Evolutionary conservation across 73 alveolate species (phyloP).

Genomic region (Paraurostyla sp.): DNA sequence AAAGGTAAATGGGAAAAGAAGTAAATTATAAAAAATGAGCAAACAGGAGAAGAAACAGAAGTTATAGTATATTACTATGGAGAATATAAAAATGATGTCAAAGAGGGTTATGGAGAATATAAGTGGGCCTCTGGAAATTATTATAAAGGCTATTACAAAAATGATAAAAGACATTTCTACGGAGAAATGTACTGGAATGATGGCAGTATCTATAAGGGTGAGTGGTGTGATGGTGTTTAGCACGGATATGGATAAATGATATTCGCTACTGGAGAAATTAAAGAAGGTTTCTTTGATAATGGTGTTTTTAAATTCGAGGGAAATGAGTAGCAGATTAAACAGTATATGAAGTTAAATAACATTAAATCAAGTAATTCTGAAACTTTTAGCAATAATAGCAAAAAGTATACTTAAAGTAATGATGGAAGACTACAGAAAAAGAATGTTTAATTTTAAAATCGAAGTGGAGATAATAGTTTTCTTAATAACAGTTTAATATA

Average conservation of each 20-base stretch:
- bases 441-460: not conserved
- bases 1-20: constrained; percentile 63
- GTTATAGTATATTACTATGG: not conserved
- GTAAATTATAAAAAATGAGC: not conserved
- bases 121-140: constrained; percentile 47
- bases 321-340: not conserved
- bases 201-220: constrained; percentile 38
- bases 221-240: constrained; percentile 66
- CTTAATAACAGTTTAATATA: not conserved
- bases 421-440: not conserved
- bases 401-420: not conserved
- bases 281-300: constrained; percentile 54
- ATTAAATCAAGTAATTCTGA: not conserved
- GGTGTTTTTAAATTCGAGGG: constrained; percentile 45
- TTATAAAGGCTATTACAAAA: constrained; percentile 36
- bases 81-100: constrained; percentile 22
- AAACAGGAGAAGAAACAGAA: not conserved
- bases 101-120: constrained; percentile 39
- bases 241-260: constrained; percentile 69
- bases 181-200: constrained; percentile 62
- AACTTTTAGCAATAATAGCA: not conserved
- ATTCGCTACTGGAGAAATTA: constrained; percentile 37
- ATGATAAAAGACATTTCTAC: constrained; percentile 27
- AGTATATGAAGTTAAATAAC: constrained; percentile 11
- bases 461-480: not conserved